These are phyloP conservation scores for Acanthamoeba culbertsoni DNA, from an alignment of 208 protist genomes.

Conservation along the genomic window DNA sequence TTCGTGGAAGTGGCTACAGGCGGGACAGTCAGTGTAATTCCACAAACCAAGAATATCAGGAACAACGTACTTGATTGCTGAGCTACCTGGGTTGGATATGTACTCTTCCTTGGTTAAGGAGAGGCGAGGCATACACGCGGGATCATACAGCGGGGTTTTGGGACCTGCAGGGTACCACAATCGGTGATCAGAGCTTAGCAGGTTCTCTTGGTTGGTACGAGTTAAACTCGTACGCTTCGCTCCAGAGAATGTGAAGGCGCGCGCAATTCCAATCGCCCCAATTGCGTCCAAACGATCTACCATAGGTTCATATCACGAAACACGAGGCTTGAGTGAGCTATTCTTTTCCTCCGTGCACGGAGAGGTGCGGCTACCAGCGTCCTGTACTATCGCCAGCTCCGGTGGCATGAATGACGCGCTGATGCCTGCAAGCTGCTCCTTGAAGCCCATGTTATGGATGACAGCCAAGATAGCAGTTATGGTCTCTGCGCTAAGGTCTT, in stretches of 20 bases:
- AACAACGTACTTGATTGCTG: background rate
- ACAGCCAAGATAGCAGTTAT: conserved; percentile 52
- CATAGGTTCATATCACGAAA: background rate
- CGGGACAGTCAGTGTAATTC: background rate
- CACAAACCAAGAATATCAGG: conserved; percentile 67
- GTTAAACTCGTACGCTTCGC: background rate
- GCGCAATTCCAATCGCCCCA: conserved; percentile 74
- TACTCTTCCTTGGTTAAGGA: conserved; percentile 71
- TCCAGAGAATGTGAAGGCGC: conserved; percentile 63
- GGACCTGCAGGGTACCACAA: background rate
- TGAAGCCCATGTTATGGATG: conserved; percentile 63
- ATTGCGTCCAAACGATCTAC: conserved; percentile 70
- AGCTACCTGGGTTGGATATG: conserved; percentile 38
- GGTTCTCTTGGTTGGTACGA: background rate
- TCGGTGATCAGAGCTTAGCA: conserved; percentile 24
- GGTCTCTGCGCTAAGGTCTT: background rate
- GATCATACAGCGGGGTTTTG: background rate
- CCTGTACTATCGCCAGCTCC: conserved; percentile 76
- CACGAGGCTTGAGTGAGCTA: too few species aligned
- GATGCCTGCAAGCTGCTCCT: conserved; percentile 66
- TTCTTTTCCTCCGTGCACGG: too few species aligned
- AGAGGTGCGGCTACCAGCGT: too few species aligned
- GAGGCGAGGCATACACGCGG: too few species aligned
- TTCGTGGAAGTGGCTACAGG: conserved; percentile 81
- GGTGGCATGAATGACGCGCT: background rate